Evolutionary conservation across 2,329 filamentous ascomycete genomes (phyloP).

Genomic region (Sporothrix curviconia): DNA sequence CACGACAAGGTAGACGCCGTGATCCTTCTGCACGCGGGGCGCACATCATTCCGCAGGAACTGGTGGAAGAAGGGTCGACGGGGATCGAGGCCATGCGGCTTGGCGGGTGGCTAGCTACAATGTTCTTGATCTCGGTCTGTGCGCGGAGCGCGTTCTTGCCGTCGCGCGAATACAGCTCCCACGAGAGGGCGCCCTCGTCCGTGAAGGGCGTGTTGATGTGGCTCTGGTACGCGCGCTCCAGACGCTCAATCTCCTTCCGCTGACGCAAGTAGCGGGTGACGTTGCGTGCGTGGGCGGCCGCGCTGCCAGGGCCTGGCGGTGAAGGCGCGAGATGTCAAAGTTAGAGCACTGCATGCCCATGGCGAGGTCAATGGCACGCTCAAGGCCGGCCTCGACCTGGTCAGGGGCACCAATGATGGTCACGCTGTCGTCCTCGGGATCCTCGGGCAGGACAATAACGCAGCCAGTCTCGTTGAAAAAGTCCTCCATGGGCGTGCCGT

Average conservation of each 20-base stretch:
- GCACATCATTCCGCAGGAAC: slow-evolving; percentile 60
- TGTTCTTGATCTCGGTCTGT: slow-evolving; percentile 65
- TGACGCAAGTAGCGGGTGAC: slow-evolving; percentile 83
- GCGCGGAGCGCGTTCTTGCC: slow-evolving; percentile 75
- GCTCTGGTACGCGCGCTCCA: slow-evolving; percentile 75
- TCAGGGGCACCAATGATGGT: slow-evolving; percentile 76
- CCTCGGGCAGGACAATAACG: slow-evolving; percentile 70
- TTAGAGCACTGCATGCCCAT: slow-evolving; percentile 78
- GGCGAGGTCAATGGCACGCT: slow-evolving; percentile 82
- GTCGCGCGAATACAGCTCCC: slow-evolving; percentile 84
- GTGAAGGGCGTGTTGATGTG: slow-evolving; percentile 76
- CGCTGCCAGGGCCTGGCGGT: slow-evolving; percentile 67
- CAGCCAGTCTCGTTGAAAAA: slow-evolving; percentile 91
- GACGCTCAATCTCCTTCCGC: slow-evolving; percentile 70
- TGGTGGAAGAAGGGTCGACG: slow-evolving; percentile 73
- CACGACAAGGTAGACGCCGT: slow-evolving; percentile 67
- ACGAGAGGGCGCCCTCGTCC: slow-evolving; percentile 63
- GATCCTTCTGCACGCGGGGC: slow-evolving; percentile 58
- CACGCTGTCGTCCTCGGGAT: slow-evolving; percentile 73
- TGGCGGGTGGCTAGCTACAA: slow-evolving; percentile 69
- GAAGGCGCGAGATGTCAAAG: slow-evolving; percentile 75
- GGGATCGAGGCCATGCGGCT: slow-evolving; percentile 59
- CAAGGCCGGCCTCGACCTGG: slow-evolving; percentile 65
- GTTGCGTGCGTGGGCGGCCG: slow-evolving; percentile 73
- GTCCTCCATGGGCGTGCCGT: slow-evolving; percentile 71